Evolutionary conservation across 176 grass and related monocot species (phyloP).

Genomic region (Echinochloa phyllopogon): DNA sequence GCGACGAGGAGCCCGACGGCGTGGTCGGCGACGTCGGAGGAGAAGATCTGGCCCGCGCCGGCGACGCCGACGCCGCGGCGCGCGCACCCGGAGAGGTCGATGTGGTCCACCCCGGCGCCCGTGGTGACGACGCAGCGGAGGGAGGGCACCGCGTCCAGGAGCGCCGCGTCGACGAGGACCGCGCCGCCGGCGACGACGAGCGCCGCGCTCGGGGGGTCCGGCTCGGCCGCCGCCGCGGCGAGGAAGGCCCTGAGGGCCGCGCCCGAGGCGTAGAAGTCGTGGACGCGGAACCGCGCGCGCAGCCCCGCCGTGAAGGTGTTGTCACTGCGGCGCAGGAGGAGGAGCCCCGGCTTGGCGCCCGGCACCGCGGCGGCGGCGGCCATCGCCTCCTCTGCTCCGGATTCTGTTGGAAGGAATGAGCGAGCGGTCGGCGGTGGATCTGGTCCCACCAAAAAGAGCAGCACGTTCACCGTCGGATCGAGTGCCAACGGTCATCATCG

Average conservation of each 20-base stretch:
- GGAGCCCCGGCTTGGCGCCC: neutral
- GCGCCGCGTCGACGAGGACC: neutral
- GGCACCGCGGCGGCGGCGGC: neutral
- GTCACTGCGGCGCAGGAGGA: slow-evolving; percentile 25
- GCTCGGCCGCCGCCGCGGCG: neutral
- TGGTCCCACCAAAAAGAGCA: neutral
- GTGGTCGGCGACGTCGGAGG: slow-evolving; percentile 50
- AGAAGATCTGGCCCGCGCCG: slow-evolving; percentile 47
- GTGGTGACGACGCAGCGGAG: slow-evolving; percentile 52
- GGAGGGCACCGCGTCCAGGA: slow-evolving; percentile 37
- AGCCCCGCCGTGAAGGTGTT: slow-evolving; percentile 10
- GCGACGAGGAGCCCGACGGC: slow-evolving; percentile 52
- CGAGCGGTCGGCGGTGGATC: neutral
- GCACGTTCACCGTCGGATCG: neutral
- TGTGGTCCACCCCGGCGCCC: slow-evolving; percentile 54
- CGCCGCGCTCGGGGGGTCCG: slow-evolving; percentile 33
- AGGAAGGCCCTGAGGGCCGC: neutral
- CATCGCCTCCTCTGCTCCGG: neutral
- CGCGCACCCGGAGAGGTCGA: slow-evolving; percentile 57
- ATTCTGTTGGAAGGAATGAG: neutral
- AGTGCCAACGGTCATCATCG: neutral
- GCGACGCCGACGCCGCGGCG: slow-evolving; percentile 48
- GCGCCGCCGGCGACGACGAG: slow-evolving; percentile 14
- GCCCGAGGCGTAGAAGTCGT: slow-evolving; percentile 32
- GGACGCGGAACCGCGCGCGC: slow-evolving; percentile 36